These are phyloP conservation scores for Saccharum spontaneum DNA, from an alignment of 176 grass and related monocot species.

Conservation along the genomic window DNA sequence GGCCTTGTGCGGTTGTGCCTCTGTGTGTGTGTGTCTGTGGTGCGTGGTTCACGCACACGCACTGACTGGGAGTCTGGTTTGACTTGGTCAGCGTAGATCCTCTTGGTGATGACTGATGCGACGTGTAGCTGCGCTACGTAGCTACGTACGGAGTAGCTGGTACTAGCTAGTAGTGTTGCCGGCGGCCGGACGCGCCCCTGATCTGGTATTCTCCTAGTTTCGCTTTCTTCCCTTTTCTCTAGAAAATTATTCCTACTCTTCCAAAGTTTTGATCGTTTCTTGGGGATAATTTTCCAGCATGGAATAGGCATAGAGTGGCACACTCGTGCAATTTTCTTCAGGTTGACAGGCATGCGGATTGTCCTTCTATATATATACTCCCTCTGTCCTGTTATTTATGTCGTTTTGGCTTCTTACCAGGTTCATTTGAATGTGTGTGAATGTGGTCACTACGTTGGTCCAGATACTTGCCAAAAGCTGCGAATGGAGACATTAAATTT, in stretches of 20 bases:
- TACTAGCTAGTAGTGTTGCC: background rate
- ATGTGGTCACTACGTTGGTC: too few species aligned
- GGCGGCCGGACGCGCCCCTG: background rate
- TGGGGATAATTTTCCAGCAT: background rate
- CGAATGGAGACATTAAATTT: too few species aligned
- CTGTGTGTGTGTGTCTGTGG: background rate
- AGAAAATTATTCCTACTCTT: background rate
- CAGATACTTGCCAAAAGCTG: too few species aligned
- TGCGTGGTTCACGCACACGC: conserved; percentile 20
- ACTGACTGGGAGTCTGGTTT: background rate
- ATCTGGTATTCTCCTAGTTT: background rate
- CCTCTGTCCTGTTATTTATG: too few species aligned
- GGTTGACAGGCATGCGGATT: background rate
- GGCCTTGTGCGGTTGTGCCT: too few species aligned
- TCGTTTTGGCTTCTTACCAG: too few species aligned
- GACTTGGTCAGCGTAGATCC: conserved; percentile 22
- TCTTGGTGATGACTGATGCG: background rate
- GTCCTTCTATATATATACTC: background rate
- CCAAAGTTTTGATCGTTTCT: conserved; percentile 21
- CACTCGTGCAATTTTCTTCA: background rate
- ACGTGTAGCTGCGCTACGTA: background rate
- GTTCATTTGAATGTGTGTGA: too few species aligned
- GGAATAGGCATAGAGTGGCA: background rate
- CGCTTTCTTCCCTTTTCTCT: background rate
- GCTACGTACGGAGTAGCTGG: background rate